Conservation (phyloP, 257 asterid genomes). For the Parsonsia alboflavescens region DNA sequence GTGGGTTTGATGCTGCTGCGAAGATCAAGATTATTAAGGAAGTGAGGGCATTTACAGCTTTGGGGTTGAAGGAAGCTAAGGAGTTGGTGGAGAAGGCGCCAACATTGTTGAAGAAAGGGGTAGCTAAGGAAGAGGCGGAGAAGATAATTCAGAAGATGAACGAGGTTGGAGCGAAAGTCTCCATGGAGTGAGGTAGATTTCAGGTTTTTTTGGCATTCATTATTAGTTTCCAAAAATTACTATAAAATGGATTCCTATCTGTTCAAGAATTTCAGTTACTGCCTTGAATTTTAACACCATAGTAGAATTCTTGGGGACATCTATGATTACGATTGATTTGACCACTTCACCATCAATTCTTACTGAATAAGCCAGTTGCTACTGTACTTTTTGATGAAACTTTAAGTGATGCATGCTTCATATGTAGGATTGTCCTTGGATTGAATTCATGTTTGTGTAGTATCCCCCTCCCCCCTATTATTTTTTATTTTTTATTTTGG, state of each 20-base stretch:
- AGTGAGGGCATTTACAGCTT: conserved; percentile 75
- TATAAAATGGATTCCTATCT: background rate
- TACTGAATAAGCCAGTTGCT: background rate
- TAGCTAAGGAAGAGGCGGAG: conserved; percentile 81
- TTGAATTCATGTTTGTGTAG: no score
- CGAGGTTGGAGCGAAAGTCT: conserved; percentile 72
- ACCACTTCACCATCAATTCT: background rate
- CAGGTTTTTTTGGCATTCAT: background rate
- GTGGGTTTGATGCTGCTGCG: conserved; percentile 64
- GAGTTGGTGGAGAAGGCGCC: conserved; percentile 97
- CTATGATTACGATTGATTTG: background rate
- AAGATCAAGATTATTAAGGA: conserved; percentile 92
- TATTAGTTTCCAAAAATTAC: background rate
- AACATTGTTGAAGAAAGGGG: conserved; percentile 87
- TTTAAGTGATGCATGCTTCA: background rate
- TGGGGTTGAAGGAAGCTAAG: conserved; percentile 93
- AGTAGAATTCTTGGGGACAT: background rate
- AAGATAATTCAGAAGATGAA: conserved; percentile 81
- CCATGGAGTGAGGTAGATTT: conserved; percentile 68
- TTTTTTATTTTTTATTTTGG: no score
- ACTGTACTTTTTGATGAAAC: background rate
- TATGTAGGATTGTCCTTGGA: background rate
- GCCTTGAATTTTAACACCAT: background rate
- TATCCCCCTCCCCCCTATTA: no score
- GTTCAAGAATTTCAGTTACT: background rate